Percentiles rank a stretch among this genome's conserved stretches.
Conservation (phyloP, 2,329 filamentous ascomycete genomes). For the Davidsoniella eucalypti region DNA sequence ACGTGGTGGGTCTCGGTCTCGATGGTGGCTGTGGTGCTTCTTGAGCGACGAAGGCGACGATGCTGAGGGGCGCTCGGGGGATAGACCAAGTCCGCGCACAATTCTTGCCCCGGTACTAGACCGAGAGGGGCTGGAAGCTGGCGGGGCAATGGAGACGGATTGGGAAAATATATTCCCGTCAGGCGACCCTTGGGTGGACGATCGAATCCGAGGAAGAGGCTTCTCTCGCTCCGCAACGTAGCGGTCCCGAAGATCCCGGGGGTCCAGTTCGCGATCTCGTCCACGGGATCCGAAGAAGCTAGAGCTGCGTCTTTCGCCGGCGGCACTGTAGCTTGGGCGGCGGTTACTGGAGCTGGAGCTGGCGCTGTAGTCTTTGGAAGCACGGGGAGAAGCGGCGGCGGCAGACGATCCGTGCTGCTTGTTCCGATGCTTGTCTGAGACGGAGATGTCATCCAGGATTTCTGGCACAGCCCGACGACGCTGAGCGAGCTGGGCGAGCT, state of each 20-base stretch:
- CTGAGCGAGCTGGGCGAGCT: slow-evolving; percentile 8
- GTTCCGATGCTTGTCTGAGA: not conserved
- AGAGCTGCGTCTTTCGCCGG: slow-evolving; percentile 1
- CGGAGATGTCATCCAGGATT: slow-evolving; percentile 10
- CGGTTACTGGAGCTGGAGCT: not conserved
- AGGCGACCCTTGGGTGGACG: slow-evolving; percentile 9
- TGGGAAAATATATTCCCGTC: slow-evolving; percentile 7
- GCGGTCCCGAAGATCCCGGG: not conserved
- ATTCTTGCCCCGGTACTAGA: slow-evolving; percentile 6
- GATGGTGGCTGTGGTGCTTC: slow-evolving; percentile 1
- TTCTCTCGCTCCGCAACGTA: slow-evolving; percentile 8
- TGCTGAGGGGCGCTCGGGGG: not conserved
- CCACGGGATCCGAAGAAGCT: slow-evolving; percentile 6
- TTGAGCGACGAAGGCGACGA: not conserved
- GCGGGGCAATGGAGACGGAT: slow-evolving; percentile 4
- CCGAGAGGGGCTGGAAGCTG: slow-evolving; percentile 6
- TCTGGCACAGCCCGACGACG: slow-evolving; percentile 5
- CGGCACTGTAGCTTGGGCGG: not conserved
- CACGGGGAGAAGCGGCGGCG: not conserved
- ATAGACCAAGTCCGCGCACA: slow-evolving; percentile 5
- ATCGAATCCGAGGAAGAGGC: slow-evolving; percentile 11
- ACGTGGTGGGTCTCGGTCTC: not conserved
- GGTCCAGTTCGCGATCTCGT: not conserved
- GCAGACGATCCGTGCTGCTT: slow-evolving; percentile 3
- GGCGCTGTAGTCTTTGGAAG: not conserved